phyloP scores from a whole-genome alignment of 2,329 filamentous ascomycete species.

The Aspergillus sp. region DNA sequence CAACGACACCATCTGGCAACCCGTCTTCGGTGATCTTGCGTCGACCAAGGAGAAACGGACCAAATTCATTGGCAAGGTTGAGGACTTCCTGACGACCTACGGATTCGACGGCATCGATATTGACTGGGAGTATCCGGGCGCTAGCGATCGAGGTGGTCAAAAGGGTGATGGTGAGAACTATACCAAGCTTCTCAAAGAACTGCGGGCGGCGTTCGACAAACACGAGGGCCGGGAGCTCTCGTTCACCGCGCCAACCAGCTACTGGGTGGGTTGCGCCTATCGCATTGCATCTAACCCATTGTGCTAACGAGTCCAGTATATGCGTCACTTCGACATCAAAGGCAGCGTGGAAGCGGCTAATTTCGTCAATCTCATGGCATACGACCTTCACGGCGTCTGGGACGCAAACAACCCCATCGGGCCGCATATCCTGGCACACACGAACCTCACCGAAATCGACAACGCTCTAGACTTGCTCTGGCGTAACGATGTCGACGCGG shows the following conservation, averaged over 20 bases:
- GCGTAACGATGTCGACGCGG: constrained; percentile 12
- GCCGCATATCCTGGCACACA: constrained; percentile 11
- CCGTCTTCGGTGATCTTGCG: constrained; percentile 33
- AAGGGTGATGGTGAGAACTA: too few species aligned
- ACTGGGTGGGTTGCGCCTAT: too few species aligned
- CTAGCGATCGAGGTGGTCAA: too few species aligned
- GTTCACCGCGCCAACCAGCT: too few species aligned
- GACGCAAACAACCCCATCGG: constrained; percentile 9
- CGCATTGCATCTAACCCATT: too few species aligned
- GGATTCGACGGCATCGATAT: constrained; percentile 33
- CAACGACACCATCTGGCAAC: constrained; percentile 22
- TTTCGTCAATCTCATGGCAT: constrained; percentile 16
- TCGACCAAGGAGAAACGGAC: constrained; percentile 29
- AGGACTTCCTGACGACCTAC: constrained; percentile 33
- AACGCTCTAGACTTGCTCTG: constrained; percentile 21
- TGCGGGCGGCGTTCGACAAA: too few species aligned
- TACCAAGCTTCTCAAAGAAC: too few species aligned
- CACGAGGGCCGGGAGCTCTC: too few species aligned
- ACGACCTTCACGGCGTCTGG: constrained; percentile 17
- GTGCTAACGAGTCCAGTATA: too few species aligned
- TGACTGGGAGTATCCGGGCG: constrained; percentile 31
- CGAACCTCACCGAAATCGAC: constrained; percentile 22
- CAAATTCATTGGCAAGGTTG: constrained; percentile 28
- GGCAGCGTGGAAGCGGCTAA: constrained; percentile 6
- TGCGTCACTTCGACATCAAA: constrained; percentile 22